Base-by-base conservation (phyloP, 768 basidiomycete genomes). In the Arthromyces matolae region DNA sequence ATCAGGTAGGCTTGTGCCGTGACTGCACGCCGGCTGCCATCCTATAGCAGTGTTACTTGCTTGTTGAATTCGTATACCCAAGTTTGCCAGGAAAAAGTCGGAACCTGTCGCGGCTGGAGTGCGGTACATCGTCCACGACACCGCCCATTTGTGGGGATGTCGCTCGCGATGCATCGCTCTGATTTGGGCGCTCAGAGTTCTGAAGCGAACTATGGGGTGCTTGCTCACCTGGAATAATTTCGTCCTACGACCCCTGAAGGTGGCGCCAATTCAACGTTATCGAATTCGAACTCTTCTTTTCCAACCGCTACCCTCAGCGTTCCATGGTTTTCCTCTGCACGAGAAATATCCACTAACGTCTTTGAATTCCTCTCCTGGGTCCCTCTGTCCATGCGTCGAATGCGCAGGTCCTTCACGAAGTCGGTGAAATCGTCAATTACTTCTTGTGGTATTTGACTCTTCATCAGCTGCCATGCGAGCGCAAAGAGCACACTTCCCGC, bases 1-100 rank as follows among this genome's bases (percentile, higher is more conserved):
- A 29, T 32, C 36, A 22, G 32, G 50, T 10, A 55, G 46, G 39
- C 54, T 59, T 18, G 57, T 59, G 5, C 57, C 57, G 50, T 58
- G 57, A 16, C 12, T 28, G 8, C 52, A 44, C 4, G 9, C 12
- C 5, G 57, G 57, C 20, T 32, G 41, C 51, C 54, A 58, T 6
- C 37, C 25, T 10, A 58, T 38, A 14, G 51, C 13, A 4, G 54
- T 54, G 40, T 56, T 52, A 8, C 49, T 16, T 8, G 55, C 55
- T 35, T 35, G 34, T 18, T 35, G 7, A 18, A 35, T 16, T 6
- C 18, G 34, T 6, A 35, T 18, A n/a, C 34, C 34, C 10, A 12
- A 35, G 6, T 35, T 35, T 9, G 34, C 34, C 10, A 35, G 18
- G 34, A 12, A 35, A 35, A 35, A 35, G 18, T 35, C 12, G 18